Evolutionary conservation across 306 rosid genomes (phyloP).

Genomic region (Ammopiptanthus mongolicus): DNA sequence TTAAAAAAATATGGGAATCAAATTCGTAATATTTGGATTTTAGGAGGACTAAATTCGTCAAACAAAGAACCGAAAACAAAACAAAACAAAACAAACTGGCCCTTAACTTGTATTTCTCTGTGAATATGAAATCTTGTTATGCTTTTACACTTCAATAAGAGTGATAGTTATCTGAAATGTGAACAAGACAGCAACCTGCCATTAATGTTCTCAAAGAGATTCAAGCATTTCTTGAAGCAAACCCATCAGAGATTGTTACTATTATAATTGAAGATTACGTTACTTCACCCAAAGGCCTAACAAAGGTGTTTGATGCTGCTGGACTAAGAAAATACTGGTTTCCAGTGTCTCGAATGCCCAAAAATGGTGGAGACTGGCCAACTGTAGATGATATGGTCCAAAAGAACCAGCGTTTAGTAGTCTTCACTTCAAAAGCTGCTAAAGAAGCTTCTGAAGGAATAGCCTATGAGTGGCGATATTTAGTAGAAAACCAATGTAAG

Average conservation of each 20-base stretch:
- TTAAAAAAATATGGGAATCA: too few relatives aligned
- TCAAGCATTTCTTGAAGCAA: slow-evolving; percentile 65
- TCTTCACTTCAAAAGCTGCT: slow-evolving; percentile 73
- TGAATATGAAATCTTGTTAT: slow-evolving; percentile 6
- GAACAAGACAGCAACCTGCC: slow-evolving; percentile 74
- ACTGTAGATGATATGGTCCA: slow-evolving; percentile 63
- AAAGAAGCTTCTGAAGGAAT: slow-evolving; percentile 90
- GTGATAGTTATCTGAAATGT: slow-evolving; percentile 2
- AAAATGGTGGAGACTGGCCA: slow-evolving; percentile 89
- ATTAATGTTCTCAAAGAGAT: slow-evolving; percentile 69
- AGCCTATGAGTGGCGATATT: slow-evolving; percentile 81
- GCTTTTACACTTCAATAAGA: neutral
- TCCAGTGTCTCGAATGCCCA: slow-evolving; percentile 85
- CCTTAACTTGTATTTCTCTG: neutral
- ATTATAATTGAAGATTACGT: slow-evolving; percentile 91
- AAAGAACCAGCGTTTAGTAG: slow-evolving; percentile 77
- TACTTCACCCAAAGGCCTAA: slow-evolving; percentile 75
- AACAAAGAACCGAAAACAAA: too few relatives aligned
- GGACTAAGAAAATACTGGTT: slow-evolving; percentile 86
- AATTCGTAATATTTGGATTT: too few relatives aligned
- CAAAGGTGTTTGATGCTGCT: slow-evolving; percentile 85
- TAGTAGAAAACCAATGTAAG: slow-evolving; percentile 95
- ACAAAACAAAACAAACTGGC: too few relatives aligned
- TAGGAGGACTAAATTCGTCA: too few relatives aligned
- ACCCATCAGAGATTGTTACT: slow-evolving; percentile 79